phyloP scores from a whole-genome alignment of 164 flowering plant species.

The Hamamelis virginiana region DNA sequence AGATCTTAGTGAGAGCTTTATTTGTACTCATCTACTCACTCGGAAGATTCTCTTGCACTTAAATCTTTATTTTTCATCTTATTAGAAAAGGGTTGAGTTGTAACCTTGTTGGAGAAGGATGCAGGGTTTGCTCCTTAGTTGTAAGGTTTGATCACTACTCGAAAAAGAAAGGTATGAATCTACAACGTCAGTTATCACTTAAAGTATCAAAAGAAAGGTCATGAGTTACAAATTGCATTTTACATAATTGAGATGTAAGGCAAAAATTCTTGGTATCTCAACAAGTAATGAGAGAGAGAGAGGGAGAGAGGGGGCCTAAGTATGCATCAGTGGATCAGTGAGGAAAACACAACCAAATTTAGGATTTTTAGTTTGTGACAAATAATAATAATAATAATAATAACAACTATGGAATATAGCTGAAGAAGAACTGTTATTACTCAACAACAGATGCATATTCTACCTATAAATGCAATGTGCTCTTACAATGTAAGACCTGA shows the following conservation, averaged over 20 bases:
- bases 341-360: not conserved
- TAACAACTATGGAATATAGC: not conserved
- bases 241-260: not conserved
- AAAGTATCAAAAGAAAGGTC: not conserved
- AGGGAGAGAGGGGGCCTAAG: not conserved
- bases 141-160: no score
- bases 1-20: no score
- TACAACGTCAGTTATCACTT: no score
- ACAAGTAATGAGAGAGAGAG: not conserved
- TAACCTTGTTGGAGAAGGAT: no score
- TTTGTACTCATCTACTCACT: no score
- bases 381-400: no score
- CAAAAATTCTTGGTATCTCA: not conserved
- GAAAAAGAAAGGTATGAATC: no score
- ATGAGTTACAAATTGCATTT: not conserved
- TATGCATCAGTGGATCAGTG: not conserved
- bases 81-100: no score
- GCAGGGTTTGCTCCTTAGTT: no score
- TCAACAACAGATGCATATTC: slow-evolving; percentile 10
- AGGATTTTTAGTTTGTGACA: not conserved
- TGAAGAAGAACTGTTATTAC: not conserved
- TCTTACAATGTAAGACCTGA: slow-evolving; percentile 99
- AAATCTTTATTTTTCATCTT: no score
- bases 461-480: slow-evolving; percentile 26
- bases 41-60: no score